Evolutionary conservation across 179 eudicot genomes (phyloP), one percentile per base, ranked within the genome.

Genomic region (Beta macrorhiza): DNA sequence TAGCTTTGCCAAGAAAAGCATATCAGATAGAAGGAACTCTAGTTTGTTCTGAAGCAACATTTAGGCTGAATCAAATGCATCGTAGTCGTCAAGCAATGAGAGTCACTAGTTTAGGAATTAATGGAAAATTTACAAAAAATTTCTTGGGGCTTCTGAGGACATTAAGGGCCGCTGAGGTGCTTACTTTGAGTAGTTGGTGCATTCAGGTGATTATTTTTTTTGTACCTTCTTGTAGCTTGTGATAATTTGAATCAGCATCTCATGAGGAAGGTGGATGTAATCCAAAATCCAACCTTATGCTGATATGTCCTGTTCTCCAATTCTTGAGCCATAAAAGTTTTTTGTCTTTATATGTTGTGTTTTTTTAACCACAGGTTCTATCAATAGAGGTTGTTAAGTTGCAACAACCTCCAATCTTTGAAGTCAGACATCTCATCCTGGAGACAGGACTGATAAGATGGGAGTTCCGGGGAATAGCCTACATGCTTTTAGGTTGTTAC

Each of bases 41-140:
- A 3, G 64, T n/a, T 22, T 44, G 77, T 49, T 74, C 67, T 57
- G 64, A 45, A 72, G 77, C 68, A 32, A 81, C 47, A 74, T 76
- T 84, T 79, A 77, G 67, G 15, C 65, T 84, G 64, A 67, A 80
- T 70, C n/a, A 81, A 32, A 84, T 84, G 86, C 44, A 55, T 29
- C 32, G n/a, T 72, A 68, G 74, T 6, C 81, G 20, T 14, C 57
- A 56, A 80, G 81, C 86, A 25, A 67, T 77, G 13, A 72, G 37
- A 72, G 79, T 84, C n/a, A 20, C 44, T 19, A 14, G 45, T 53
- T 10, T 5, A 3, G 83, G 83, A 12, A 67, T 80, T 53, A 53
- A 6, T 19, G 86, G 83, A 25, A 42, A 75, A n/a, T 56, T n/a
- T 15, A 11, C 45, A 25, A 25, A 67, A 14, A 75, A 75, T 58